Conservation (phyloP, 257 asterid species). For the Solanum dulcamara region DNA sequence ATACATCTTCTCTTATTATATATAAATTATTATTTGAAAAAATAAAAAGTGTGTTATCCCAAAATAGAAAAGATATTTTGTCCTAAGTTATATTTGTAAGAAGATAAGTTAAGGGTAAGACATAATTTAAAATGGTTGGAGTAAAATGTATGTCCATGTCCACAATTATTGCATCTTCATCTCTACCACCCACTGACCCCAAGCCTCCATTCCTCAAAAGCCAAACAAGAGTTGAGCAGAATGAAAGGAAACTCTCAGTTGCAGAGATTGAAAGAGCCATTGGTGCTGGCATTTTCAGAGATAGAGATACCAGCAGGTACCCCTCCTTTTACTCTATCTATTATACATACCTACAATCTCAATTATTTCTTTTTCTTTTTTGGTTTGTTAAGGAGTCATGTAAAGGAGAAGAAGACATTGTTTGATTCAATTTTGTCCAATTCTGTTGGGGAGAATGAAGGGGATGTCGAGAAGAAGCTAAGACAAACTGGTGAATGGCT, state of each 20-base stretch:
- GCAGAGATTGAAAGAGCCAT: constrained; percentile 69
- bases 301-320: constrained; percentile 19
- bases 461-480: constrained; percentile 55
- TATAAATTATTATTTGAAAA: no score
- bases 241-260: constrained; percentile 32
- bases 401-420: constrained; percentile 17
- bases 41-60: no score
- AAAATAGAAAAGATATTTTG: no score
- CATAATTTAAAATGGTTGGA: constrained; percentile 17
- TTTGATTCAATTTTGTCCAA: constrained; percentile 32
- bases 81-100: neutral
- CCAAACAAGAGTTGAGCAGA: neutral
- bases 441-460: constrained; percentile 42
- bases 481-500: constrained; percentile 82
- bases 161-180: constrained; percentile 15
- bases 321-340: no score
- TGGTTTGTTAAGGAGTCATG: constrained; percentile 18
- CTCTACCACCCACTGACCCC: constrained; percentile 12
- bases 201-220: constrained; percentile 12
- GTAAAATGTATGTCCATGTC: constrained; percentile 27
- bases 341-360: no score
- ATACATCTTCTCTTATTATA: no score
- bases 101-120: neutral
- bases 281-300: constrained; percentile 65
- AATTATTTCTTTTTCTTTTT: neutral